These are phyloP conservation scores for Filobasidium wieringae DNA, from an alignment of 768 basidiomycete genomes.

Conservation along the genomic window DNA sequence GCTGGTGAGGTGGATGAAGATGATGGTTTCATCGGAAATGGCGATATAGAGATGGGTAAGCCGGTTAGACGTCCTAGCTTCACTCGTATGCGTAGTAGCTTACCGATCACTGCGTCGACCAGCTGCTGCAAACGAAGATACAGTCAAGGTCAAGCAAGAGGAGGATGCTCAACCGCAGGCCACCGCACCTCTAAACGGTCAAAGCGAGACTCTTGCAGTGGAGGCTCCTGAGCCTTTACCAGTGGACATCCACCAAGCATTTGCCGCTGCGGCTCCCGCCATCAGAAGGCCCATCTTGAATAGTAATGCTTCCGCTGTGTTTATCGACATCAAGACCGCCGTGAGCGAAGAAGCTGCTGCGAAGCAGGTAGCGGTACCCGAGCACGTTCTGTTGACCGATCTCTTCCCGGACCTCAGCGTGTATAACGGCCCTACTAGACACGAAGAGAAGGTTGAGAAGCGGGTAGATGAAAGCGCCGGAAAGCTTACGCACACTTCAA, in stretches of 20 bases:
- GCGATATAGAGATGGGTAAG: not conserved
- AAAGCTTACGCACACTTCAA: conserved; percentile 60
- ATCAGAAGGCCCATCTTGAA: conserved; percentile 13
- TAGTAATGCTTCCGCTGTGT: conserved; percentile 18
- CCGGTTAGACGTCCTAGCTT: too few relatives aligned
- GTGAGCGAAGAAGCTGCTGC: conserved; percentile 4
- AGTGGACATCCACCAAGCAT: conserved; percentile 1
- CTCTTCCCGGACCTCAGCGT: conserved; percentile 70
- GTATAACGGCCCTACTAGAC: conserved; percentile 45
- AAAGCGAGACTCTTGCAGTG: not conserved
- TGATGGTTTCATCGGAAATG: not conserved
- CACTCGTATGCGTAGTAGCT: too few relatives aligned
- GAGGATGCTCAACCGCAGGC: not conserved
- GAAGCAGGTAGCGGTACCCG: conserved; percentile 1
- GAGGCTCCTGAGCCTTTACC: not conserved
- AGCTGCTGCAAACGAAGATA: too few relatives aligned
- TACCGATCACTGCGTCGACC: too few relatives aligned
- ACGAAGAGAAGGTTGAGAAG: conserved; percentile 50
- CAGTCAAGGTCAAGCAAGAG: not conserved
- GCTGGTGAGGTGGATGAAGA: conserved; percentile 20
- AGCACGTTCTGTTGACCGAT: not conserved
- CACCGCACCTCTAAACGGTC: too few relatives aligned
- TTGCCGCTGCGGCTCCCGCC: conserved; percentile 6
- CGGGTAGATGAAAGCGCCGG: conserved; percentile 66
- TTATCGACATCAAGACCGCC: conserved; percentile 12